Base-by-base conservation (phyloP, 75 land plant species). In the Selaginella moellendorffii region DNA sequence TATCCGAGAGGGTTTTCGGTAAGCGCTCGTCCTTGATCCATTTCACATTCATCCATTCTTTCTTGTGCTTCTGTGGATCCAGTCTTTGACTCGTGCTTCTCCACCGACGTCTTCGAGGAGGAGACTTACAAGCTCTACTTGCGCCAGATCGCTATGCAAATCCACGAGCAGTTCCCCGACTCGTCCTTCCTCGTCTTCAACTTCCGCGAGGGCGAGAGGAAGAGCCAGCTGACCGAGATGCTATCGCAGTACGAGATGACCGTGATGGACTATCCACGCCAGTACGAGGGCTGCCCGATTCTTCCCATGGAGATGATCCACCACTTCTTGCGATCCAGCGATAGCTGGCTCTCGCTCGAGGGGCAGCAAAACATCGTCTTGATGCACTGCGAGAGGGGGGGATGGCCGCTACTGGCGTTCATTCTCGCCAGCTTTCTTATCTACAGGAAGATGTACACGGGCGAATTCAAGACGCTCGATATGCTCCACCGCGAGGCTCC, bases 361-460 rank as follows among this genome's bases (percentile, higher is more conserved):
- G 86, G 92, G 23, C n/a, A n/a, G n/a, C n/a, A n/a, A n/a, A 95
- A 95, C 68, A 72, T 84, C 2, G 62, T 95, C 28, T 58, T 95
- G 23, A 82, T 95, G 97, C 99, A 95, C 64, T 95, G 99, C 65
- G 99, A 95, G 61, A 76, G 83, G 31, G 99, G 99, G 53, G 97
- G 92, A 30, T 95, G 99, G 99, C 83, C 92, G 29, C 78, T 85
- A 56, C 74, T 95, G 61, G 99, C 97, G 29, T 95, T 95, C 72
- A 86, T 95, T 79, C 80, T 95, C 51, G 83, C 99, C 51, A 73
- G 78, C 18, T 79, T 95, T 28, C 72, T 95, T 59, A 76, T 95
- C 24, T 95, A 90, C 60, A 75, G 92, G 69, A 95, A 86, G 28
- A 82, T 76, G 20, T 79, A 90, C 23, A 79, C 82, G 30, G 86